A percentile compares a stretch with the other conserved stretches of the same genome.
These are phyloP conservation scores for Polytrichum commune DNA, from an alignment of 225 moss, liverwort and hornwort genomes.

Conservation along the genomic window DNA sequence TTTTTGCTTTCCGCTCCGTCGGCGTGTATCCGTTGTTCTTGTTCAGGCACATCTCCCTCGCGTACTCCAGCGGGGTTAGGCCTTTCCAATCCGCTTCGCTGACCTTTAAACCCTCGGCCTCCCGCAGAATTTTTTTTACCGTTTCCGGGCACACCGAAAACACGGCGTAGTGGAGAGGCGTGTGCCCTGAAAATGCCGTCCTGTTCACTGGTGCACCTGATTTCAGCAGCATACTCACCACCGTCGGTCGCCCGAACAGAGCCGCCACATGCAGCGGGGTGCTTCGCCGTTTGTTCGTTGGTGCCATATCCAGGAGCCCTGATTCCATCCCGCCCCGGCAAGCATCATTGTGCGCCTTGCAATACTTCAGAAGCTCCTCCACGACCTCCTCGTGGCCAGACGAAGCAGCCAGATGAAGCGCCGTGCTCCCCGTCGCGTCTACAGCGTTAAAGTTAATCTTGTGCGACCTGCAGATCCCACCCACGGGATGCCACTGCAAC, in stretches of 20 bases:
- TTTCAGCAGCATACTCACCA: neutral
- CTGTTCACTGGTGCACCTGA: neutral
- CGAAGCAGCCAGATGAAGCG: neutral
- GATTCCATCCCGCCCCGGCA: no score
- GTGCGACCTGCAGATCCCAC: neutral
- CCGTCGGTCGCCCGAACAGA: neutral
- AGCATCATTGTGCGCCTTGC: neutral
- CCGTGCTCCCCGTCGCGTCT: neutral
- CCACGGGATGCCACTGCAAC: no score
- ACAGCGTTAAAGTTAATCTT: neutral
- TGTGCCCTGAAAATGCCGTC: neutral
- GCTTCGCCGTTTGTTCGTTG: neutral
- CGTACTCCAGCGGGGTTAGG: conserved; percentile 3
- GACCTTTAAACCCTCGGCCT: conserved; percentile 6
- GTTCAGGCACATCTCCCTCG: neutral
- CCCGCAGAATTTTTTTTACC: neutral
- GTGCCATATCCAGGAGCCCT: neutral
- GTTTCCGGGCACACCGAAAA: neutral
- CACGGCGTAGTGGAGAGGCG: conserved; percentile 1
- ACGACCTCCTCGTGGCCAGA: neutral
- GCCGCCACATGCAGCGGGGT: conserved; percentile 1
- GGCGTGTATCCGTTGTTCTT: neutral
- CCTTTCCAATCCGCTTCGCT: conserved; percentile 6
- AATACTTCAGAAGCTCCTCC: neutral
- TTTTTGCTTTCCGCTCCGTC: no score